Evolutionary conservation across 2,329 filamentous ascomycete genomes (phyloP).

Genomic region (Pleoardoris graminearum): DNA sequence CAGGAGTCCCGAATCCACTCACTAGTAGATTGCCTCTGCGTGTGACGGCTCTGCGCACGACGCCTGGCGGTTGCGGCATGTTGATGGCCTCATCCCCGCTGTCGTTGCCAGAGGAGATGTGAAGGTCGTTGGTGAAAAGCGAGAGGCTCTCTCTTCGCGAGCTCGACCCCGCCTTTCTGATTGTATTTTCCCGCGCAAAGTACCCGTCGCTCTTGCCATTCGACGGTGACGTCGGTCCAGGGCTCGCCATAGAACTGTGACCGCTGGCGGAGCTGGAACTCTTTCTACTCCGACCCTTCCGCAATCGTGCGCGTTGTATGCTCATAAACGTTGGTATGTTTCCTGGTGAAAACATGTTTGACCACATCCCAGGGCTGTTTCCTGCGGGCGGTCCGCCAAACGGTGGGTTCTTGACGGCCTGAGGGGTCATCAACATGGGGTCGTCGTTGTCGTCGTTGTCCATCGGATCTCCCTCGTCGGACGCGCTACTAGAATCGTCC

Average conservation of each 20-base stretch:
- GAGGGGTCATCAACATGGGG: conserved; percentile 79
- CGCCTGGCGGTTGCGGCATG: conserved; percentile 63
- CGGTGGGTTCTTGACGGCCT: conserved; percentile 63
- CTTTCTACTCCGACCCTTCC: conserved; percentile 63
- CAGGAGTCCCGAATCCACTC: conserved; percentile 42
- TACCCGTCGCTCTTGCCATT: conserved; percentile 59
- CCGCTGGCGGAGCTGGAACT: conserved; percentile 72
- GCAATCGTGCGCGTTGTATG: conserved; percentile 67
- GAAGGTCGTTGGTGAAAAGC: conserved; percentile 84
- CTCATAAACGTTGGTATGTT: conserved; percentile 78
- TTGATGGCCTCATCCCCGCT: conserved; percentile 69
- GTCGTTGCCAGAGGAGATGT: conserved; percentile 78
- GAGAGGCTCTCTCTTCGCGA: conserved; percentile 85
- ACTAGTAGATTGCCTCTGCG: conserved; percentile 87
- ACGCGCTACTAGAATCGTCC: conserved; percentile 73
- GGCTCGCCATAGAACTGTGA: conserved; percentile 68
- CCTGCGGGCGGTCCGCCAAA: conserved; percentile 41
- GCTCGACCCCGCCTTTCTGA: conserved; percentile 56
- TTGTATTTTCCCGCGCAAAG: conserved; percentile 56
- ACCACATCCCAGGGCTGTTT: conserved; percentile 65
- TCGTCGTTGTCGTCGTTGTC: conserved; percentile 61
- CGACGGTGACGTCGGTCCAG: conserved; percentile 77
- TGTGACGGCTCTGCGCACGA: conserved; percentile 81
- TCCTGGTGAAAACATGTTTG: conserved; percentile 64
- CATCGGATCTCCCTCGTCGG: conserved; percentile 59